phyloP scores from a whole-genome alignment of 2,329 filamentous ascomycete species.

The Alternaria panax region DNA sequence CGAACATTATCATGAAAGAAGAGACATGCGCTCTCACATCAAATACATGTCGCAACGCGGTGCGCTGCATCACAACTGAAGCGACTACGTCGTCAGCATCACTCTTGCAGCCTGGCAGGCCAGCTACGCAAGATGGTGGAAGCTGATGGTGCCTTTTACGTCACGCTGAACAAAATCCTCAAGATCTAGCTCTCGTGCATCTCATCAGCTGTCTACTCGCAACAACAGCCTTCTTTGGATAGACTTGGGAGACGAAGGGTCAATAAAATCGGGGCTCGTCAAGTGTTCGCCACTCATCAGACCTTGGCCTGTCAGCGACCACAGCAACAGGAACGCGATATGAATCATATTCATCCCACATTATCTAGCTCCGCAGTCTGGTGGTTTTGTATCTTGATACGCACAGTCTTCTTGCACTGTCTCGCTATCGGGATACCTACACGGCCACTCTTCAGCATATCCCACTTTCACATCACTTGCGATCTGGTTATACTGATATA shows the following conservation, averaged over 20 bases:
- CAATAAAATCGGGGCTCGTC: background rate
- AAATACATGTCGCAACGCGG: no score
- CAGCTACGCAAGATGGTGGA: background rate
- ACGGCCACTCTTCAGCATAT: background rate
- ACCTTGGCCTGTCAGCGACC: background rate
- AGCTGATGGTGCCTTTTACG: background rate
- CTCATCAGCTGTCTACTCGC: background rate
- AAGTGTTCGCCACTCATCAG: background rate
- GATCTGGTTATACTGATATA: background rate
- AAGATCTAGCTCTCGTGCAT: background rate
- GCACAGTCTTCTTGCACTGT: background rate
- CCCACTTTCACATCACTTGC: background rate
- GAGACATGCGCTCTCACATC: background rate
- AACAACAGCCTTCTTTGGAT: background rate
- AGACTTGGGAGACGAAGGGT: background rate
- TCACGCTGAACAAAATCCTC: background rate
- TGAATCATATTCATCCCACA: background rate
- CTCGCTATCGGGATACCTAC: background rate
- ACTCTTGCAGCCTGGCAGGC: background rate
- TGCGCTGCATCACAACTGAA: background rate
- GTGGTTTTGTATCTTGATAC: background rate
- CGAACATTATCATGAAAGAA: background rate
- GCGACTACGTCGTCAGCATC: background rate
- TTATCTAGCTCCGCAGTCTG: background rate
- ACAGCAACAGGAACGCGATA: background rate